phyloP scores from a whole-genome alignment of 176 grass and related monocot genomes.

The Carex kokanica region DNA sequence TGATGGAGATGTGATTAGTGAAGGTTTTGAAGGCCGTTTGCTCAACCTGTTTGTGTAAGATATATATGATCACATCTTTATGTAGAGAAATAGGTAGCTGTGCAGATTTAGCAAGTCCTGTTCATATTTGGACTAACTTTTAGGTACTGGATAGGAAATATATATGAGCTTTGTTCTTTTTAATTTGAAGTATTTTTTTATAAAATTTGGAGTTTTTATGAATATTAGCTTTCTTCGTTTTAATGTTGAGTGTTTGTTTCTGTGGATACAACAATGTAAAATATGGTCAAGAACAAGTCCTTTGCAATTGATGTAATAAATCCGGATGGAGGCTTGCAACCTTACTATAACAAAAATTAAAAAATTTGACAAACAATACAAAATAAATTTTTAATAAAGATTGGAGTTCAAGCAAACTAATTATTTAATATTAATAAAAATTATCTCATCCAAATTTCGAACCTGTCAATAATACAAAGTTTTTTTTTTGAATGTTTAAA shows the following conservation, averaged over 20 bases:
- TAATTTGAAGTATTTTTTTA: background rate
- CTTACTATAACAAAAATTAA: no score
- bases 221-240: no score
- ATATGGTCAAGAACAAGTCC: background rate
- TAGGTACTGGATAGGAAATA: background rate
- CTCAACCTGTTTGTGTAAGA: constrained; percentile 14
- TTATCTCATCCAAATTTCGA: no score
- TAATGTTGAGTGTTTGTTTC: no score
- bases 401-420: no score
- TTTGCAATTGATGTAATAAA: background rate
- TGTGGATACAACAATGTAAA: background rate
- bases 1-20: background rate
- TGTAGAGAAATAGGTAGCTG: background rate
- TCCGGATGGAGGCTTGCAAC: no score
- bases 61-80: no score
- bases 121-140: background rate
- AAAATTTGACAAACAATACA: no score
- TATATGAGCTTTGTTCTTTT: background rate
- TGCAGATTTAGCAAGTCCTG: background rate
- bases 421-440: no score
- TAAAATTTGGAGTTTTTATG: background rate
- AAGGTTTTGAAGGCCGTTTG: background rate
- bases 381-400: no score
- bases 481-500: no score
- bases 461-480: no score